Evolutionary conservation across 2,329 filamentous ascomycete genomes (phyloP).

Genomic region (Thermoascus crustaceus): DNA sequence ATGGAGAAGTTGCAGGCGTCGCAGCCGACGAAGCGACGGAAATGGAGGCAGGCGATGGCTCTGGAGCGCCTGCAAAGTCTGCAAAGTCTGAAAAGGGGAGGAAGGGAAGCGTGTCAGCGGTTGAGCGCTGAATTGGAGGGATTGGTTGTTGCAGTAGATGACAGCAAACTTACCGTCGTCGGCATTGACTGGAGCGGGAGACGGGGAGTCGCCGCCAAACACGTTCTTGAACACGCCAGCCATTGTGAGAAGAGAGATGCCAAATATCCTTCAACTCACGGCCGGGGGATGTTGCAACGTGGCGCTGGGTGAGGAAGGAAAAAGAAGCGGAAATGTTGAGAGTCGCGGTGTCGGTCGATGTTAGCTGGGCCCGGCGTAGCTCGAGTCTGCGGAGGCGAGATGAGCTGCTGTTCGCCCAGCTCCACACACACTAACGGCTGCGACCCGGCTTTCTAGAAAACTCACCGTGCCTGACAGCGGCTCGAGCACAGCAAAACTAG

Average conservation of each 20-base stretch:
- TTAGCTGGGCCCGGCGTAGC: too few species aligned
- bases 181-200: constrained; percentile 20
- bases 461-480: too few species aligned
- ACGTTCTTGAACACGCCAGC: constrained; percentile 33
- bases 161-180: constrained; percentile 27
- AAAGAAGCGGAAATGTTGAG: constrained; percentile 11
- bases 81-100: constrained; percentile 63
- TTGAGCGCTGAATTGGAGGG: constrained; percentile 18
- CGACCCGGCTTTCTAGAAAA: too few species aligned
- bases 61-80: constrained; percentile 77
- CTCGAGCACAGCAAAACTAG: too few species aligned
- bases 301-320: constrained; percentile 4
- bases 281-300: constrained; percentile 5
- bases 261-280: background rate
- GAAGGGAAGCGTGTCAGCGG: too few species aligned
- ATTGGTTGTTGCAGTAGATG: constrained; percentile 12
- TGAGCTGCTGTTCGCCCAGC: too few species aligned
- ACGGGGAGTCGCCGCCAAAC: constrained; percentile 26
- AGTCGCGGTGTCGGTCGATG: constrained; percentile 5
- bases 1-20: constrained; percentile 37
- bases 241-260: constrained; percentile 20
- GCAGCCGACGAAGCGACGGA: constrained; percentile 32
- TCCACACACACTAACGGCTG: too few species aligned
- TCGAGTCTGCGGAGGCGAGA: background rate
- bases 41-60: constrained; percentile 49